phyloP scores from a whole-genome alignment of 2,329 filamentous ascomycete genomes.

The Ophiostoma populinum region DNA sequence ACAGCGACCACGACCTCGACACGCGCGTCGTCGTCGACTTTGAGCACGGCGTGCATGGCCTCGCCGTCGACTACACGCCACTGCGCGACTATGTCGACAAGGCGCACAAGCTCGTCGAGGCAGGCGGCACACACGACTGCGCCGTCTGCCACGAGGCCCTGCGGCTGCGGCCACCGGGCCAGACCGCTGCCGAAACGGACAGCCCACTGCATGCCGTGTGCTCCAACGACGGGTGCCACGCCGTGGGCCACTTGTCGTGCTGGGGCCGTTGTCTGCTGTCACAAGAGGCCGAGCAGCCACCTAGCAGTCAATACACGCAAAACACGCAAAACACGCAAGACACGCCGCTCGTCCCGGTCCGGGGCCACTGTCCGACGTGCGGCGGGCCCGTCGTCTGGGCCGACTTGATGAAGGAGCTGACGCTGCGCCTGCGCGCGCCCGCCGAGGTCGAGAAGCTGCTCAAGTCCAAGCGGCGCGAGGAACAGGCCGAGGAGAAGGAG shows the following conservation, averaged over 20 bases:
- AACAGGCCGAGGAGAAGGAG: conserved; percentile 3
- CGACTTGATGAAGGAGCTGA: conserved; percentile 69
- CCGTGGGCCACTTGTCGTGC: conserved; percentile 41
- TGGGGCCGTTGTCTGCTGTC: conserved; percentile 36
- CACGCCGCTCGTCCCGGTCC: conserved; percentile 42
- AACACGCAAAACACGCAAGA: not conserved
- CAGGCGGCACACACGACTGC: conserved; percentile 38
- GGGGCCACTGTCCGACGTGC: conserved; percentile 58
- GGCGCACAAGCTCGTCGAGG: conserved; percentile 32
- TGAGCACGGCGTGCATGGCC: conserved; percentile 24
- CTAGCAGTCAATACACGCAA: not conserved
- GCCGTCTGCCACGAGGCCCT: conserved; percentile 32
- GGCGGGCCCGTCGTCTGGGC: conserved; percentile 46
- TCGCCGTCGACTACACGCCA: conserved; percentile 37
- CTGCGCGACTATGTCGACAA: conserved; percentile 38
- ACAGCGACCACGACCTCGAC: not conserved
- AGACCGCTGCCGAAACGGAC: too few species aligned
- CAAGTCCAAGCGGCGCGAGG: conserved; percentile 21
- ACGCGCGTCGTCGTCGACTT: not conserved
- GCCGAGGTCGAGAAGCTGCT: conserved; percentile 55
- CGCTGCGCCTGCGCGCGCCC: conserved; percentile 49
- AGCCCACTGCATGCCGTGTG: conserved; percentile 45
- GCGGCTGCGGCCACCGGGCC: conserved; percentile 25
- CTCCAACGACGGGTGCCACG: conserved; percentile 33
- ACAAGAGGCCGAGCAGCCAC: conserved; percentile 15